Conservation (phyloP, 345 rosid genomes). For the Geranium rotundifolium region DNA sequence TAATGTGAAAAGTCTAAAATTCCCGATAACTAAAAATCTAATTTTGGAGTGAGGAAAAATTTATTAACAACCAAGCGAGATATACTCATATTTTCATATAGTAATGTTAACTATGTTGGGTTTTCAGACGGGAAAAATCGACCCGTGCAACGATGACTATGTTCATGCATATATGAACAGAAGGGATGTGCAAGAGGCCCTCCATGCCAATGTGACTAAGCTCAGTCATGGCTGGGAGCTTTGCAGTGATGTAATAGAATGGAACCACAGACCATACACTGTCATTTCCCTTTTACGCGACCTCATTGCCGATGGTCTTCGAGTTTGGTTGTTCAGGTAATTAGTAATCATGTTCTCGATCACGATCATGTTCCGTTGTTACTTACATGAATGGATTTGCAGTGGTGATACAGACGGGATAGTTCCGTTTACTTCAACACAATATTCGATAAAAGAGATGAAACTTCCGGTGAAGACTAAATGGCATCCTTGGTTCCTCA, state of each 20-base stretch:
- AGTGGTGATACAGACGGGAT: constrained; percentile 86
- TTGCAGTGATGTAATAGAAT: constrained; percentile 45
- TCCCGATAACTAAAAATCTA: too few species aligned
- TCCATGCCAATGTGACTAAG: constrained; percentile 77
- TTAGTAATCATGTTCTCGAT: too few species aligned
- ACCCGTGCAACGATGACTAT: constrained; percentile 61
- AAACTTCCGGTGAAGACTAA: constrained; percentile 45
- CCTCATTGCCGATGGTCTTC: constrained; percentile 38
- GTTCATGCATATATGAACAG: constrained; percentile 61
- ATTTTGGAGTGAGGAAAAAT: too few species aligned
- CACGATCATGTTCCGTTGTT: too few species aligned
- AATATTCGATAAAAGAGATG: constrained; percentile 52
- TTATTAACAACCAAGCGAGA: too few species aligned
- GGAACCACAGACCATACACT: constrained; percentile 66
- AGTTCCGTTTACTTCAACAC: constrained; percentile 73
- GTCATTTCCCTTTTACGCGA: constrained; percentile 45
- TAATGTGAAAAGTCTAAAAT: too few species aligned
- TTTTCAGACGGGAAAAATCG: constrained; percentile 33
- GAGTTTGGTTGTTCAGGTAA: constrained; percentile 72
- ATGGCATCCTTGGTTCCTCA: constrained; percentile 76
- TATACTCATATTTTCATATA: too few species aligned
- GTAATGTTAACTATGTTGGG: neutral
- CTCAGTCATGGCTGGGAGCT: constrained; percentile 60
- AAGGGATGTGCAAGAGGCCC: constrained; percentile 57
- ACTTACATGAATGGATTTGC: constrained; percentile 8